Evolutionary conservation across 2,329 filamentous ascomycete genomes (phyloP).

Genomic region (Alternaria infectoria): DNA sequence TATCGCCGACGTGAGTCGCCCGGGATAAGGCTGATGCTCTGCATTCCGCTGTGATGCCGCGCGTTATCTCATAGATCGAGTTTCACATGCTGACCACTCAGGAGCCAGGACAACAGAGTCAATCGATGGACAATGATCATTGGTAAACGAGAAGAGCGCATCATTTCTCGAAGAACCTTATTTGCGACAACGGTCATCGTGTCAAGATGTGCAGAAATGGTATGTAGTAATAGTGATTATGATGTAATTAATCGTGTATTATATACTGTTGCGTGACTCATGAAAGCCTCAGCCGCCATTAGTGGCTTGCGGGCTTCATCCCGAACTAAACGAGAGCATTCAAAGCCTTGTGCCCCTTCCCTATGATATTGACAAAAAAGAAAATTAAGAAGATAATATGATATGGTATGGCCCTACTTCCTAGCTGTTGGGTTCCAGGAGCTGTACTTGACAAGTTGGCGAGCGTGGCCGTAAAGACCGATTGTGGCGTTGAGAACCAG

Average conservation of each 20-base stretch:
- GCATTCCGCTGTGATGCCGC: background rate
- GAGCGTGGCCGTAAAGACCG: conserved; percentile 56
- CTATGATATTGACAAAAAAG: background rate
- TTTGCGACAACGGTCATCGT: background rate
- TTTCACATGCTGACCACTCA: background rate
- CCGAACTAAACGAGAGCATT: background rate
- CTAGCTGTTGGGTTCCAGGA: conserved; percentile 58
- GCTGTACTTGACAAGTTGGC: conserved; percentile 54
- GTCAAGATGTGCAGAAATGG: background rate
- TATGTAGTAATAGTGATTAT: background rate
- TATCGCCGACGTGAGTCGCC: background rate
- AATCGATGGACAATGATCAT: background rate
- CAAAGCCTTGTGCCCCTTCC: background rate
- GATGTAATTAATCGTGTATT: background rate
- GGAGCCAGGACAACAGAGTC: background rate
- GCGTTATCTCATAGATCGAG: background rate
- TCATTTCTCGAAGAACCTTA: background rate
- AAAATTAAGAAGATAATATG: background rate
- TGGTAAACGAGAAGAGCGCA: background rate
- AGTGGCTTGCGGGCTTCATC: background rate
- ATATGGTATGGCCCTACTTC: conserved; percentile 19
- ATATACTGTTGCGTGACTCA: background rate
- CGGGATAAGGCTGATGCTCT: background rate
- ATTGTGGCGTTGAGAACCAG: conserved; percentile 54
- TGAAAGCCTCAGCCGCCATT: background rate